Conservation (phyloP, 2,329 filamentous ascomycete species). For the Malbranchea zuffiana region DNA sequence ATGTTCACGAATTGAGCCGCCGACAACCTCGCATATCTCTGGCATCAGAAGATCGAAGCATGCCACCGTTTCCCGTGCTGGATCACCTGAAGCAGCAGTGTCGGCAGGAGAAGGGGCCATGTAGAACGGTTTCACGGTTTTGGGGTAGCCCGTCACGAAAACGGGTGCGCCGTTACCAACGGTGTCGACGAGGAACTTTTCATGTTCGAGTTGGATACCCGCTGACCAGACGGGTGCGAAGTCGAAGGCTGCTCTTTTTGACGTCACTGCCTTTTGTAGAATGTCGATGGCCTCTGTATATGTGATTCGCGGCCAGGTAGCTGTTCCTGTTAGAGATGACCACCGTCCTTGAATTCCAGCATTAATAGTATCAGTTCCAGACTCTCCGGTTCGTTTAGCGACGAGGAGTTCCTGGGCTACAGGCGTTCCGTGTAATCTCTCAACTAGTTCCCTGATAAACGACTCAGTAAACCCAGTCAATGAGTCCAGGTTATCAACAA, state of each 20-base stretch:
- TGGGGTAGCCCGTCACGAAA: constrained; percentile 91
- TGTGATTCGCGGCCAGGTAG: constrained; percentile 66
- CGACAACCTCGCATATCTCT: constrained; percentile 74
- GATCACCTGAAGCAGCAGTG: constrained; percentile 3
- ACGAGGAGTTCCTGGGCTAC: constrained; percentile 47
- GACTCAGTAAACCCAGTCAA: constrained; percentile 74
- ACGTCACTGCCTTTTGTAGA: constrained; percentile 49
- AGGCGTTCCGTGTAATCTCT: constrained; percentile 39
- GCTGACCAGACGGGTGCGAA: constrained; percentile 58
- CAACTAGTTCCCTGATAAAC: constrained; percentile 54
- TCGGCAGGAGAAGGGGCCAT: constrained; percentile 49
- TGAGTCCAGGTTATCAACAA: constrained; percentile 56
- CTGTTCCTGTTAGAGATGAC: constrained; percentile 49
- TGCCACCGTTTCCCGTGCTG: constrained; percentile 52
- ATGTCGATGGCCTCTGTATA: constrained; percentile 67
- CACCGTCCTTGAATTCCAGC: constrained; percentile 56
- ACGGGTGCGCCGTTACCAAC: constrained; percentile 58
- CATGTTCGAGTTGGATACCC: constrained; percentile 82
- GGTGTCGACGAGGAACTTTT: constrained; percentile 67
- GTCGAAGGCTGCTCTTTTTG: constrained; percentile 47
- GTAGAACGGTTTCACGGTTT: constrained; percentile 82
- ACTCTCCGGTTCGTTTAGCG: constrained; percentile 35
- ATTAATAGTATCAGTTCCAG: constrained; percentile 26
- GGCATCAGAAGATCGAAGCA: constrained; percentile 87
- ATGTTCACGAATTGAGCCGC: constrained; percentile 82